Evolutionary conservation across 306 rosid species (phyloP).

Genomic region (Pyrus bretschneideri): DNA sequence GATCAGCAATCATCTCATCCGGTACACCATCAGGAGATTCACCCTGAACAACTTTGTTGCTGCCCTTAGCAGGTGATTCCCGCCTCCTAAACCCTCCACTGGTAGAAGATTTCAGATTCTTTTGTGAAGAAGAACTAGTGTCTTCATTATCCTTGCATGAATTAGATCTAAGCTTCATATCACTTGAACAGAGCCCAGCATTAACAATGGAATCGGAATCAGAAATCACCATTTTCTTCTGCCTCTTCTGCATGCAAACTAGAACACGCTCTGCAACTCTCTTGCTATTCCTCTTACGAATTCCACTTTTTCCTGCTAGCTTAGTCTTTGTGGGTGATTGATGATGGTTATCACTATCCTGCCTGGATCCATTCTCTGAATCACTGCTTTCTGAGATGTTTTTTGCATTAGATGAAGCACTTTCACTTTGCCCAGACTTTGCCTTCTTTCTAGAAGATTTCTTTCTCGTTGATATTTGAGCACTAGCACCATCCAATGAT

Average conservation of each 20-base stretch:
- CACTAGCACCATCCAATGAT: slow-evolving; percentile 38
- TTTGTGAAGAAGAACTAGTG: slow-evolving; percentile 33
- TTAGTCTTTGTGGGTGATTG: slow-evolving; percentile 51
- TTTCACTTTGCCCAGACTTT: slow-evolving; percentile 74
- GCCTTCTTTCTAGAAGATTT: slow-evolving; percentile 53
- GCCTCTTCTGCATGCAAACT: slow-evolving; percentile 82
- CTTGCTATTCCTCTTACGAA: slow-evolving; percentile 82
- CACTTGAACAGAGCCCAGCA: slow-evolving; percentile 37
- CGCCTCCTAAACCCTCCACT: slow-evolving; percentile 42
- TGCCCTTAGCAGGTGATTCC: slow-evolving; percentile 23
- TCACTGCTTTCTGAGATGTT: slow-evolving; percentile 85
- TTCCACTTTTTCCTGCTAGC: slow-evolving; percentile 47
- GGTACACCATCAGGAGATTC: slow-evolving; percentile 49
- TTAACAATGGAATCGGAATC: slow-evolving; percentile 82
- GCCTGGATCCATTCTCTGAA: slow-evolving; percentile 81
- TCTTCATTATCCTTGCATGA: slow-evolving; percentile 36
- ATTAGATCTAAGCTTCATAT: slow-evolving; percentile 39
- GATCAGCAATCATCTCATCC: slow-evolving; percentile 51
- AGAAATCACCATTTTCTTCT: slow-evolving; percentile 65
- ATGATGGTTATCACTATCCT: slow-evolving; percentile 46
- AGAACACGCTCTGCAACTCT: slow-evolving; percentile 89
- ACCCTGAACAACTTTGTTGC: slow-evolving; percentile 33
- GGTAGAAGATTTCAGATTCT: slow-evolving; percentile 30
- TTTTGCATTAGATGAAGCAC: slow-evolving; percentile 90
- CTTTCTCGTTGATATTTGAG: slow-evolving; percentile 43